A percentile compares a stretch with the other conserved stretches of the same genome.
Evolutionary conservation across 1,284 basidiomycete genomes (phyloP).

Genomic region (Ustilago xerochloae): DNA sequence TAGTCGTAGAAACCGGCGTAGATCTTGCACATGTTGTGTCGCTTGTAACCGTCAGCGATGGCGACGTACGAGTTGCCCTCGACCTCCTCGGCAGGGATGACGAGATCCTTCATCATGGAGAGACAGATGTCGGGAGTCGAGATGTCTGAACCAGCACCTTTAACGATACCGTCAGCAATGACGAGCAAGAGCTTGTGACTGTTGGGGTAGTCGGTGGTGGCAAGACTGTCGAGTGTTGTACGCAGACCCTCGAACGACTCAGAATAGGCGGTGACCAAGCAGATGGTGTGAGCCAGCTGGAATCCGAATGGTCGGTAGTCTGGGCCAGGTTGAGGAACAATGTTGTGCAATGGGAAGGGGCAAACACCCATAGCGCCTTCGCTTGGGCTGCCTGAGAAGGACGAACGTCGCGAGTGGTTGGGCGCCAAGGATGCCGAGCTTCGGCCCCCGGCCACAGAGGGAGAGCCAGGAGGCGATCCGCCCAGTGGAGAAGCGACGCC

Average conservation of each 20-base stretch:
- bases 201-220: slow-evolving; percentile 98
- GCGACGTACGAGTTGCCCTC: slow-evolving; percentile 96
- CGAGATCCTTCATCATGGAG: slow-evolving; percentile 96
- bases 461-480: slow-evolving; percentile 79
- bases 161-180: slow-evolving; percentile 98
- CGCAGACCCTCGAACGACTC: slow-evolving; percentile 96
- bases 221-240: slow-evolving; percentile 95
- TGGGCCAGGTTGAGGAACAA: slow-evolving; percentile 89
- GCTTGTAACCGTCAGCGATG: slow-evolving; percentile 97
- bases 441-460: slow-evolving; percentile 78
- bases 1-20: slow-evolving; percentile 98
- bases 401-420: slow-evolving; percentile 59
- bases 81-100: slow-evolving; percentile 85
- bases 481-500: slow-evolving; percentile 53
- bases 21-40: slow-evolving; percentile 99
- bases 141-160: slow-evolving; percentile 74
- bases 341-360: slow-evolving; percentile 89
- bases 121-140: slow-evolving; percentile 86
- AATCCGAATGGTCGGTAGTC: slow-evolving; percentile 97
- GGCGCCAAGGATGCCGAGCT: slow-evolving; percentile 80
- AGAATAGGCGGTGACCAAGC: slow-evolving; percentile 97
- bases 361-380: slow-evolving; percentile 61
- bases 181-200: slow-evolving; percentile 95
- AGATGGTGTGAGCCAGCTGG: slow-evolving; percentile 91
- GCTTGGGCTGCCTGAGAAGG: slow-evolving; percentile 50